Percentiles rank a stretch among this genome's conserved stretches.
These are phyloP conservation scores for Mortierella sp. DNA, from an alignment of 371 early-diverging fungal genomes.

Conservation along the genomic window DNA sequence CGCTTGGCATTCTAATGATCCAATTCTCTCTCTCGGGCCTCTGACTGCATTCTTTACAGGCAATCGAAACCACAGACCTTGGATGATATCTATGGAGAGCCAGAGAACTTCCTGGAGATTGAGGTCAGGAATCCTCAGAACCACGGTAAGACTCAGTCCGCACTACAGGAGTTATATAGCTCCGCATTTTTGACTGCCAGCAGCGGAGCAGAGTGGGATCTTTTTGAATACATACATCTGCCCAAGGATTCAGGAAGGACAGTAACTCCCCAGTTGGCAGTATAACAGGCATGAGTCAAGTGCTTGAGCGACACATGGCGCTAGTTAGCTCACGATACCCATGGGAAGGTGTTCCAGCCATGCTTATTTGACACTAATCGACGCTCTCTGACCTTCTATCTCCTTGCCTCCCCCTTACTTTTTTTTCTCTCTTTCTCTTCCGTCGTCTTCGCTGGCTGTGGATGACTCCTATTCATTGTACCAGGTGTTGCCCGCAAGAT, in stretches of 20 bases:
- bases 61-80: slow-evolving; percentile 81
- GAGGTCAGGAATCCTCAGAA: slow-evolving; percentile 93
- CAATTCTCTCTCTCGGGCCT: too few species aligned
- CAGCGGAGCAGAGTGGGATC: too few species aligned
- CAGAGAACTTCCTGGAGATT: slow-evolving; percentile 97
- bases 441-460: background rate
- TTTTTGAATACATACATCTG: too few species aligned
- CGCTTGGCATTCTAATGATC: too few species aligned
- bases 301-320: too few species aligned
- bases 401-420: slow-evolving; percentile 13
- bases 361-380: background rate
- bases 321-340: too few species aligned
- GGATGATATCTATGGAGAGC: slow-evolving; percentile 93
- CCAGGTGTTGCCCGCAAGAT: slow-evolving; percentile 84
- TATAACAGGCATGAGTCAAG: background rate
- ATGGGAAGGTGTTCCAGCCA: background rate
- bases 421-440: slow-evolving; percentile 21
- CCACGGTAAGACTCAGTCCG: slow-evolving; percentile 67
- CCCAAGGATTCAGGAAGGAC: too few species aligned
- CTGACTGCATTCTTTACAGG: slow-evolving; percentile 10
- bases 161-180: too few species aligned
- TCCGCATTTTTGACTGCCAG: too few species aligned
- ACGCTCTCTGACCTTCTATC: slow-evolving; percentile 13
- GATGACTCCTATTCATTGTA: slow-evolving; percentile 18
- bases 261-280: background rate